Base-by-base conservation (phyloP, 306 rosid species). In the Cucumis cinereus region DNA sequence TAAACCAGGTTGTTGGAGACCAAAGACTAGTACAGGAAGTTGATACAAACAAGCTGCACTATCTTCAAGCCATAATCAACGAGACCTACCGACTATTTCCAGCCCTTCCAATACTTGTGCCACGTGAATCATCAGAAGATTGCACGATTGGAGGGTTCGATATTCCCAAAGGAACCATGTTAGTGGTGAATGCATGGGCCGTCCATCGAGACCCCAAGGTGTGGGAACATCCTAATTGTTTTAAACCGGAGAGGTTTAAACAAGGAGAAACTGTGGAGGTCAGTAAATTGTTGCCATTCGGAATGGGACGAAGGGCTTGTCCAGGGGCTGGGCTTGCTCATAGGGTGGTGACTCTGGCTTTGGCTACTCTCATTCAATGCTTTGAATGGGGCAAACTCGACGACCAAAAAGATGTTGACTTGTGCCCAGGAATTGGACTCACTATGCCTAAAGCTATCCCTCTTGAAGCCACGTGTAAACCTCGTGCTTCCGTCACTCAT, bases 271-370 rank as follows among this genome's bases (percentile, higher is more conserved):
- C 40, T 23, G 55, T 45, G 26, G 58, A 24, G 38, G 63, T 26
- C 2, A 74, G 50, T 52, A 79, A 56, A 23, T 54, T 84, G 41
- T 33, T 88, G 54, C 88, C 92, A 45, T 88, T 86, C 26, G 92
- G 90, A 5, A 45, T 45, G 13, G 90, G 90, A 56, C 71, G 92
- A 26, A 15, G 88, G 36, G 83, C 81, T 15, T 82, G 92, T 77
- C 92, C 92, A 0, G 87, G 90, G 15, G 57, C 52, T 53, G 82
- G 14, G 35, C 40, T 86, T 26, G 88, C 83, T 10, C 83, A 76
- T 13, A 66, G 83, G 26, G 22, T 78, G 3, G 28, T 86, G 41
- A 69, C 68, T 6, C 35, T 81, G 71, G 61, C 79, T 0, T 17
- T 86, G 35, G 89, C 79, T 8, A 19, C 77, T 6, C 35, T 86